Evolutionary conservation across 352 stramenopile species (phyloP).

Genomic region (Aphanomyces cochlioides): DNA sequence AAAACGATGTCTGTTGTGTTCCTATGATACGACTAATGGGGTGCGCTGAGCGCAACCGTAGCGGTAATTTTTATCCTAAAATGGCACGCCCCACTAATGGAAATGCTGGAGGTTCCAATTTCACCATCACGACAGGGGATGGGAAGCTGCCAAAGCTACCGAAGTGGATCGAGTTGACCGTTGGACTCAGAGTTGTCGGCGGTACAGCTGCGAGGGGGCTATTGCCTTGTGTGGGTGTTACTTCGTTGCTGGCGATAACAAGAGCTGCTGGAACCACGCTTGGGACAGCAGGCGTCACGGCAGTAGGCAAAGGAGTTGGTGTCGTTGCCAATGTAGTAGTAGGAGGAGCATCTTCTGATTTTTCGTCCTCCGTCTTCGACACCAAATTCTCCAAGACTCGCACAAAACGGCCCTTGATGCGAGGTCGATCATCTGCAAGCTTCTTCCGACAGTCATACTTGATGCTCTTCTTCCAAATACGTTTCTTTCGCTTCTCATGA

Average conservation of each 20-base stretch:
- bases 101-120: constrained; percentile 26
- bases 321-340: not conserved
- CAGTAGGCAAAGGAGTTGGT: not conserved
- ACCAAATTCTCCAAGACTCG: constrained; percentile 59
- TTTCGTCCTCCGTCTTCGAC: constrained; percentile 36
- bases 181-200: constrained; percentile 20
- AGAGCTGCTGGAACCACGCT: not conserved
- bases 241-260: not conserved
- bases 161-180: constrained; percentile 29
- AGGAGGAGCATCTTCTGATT: not conserved
- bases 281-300: not conserved
- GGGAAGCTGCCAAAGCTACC: constrained; percentile 28
- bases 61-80: constrained; percentile 14
- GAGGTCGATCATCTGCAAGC: constrained; percentile 93
- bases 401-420: constrained; percentile 92
- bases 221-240: constrained; percentile 13
- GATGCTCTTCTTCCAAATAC: constrained; percentile 98
- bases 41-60: too few relatives aligned
- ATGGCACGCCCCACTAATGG: constrained; percentile 28
- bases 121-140: constrained; percentile 30
- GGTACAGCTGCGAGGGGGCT: not conserved
- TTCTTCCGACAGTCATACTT: constrained; percentile 99
- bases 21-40: constrained; percentile 17
- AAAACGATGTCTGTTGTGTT: constrained; percentile 11
- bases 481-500: constrained; percentile 94